Evolutionary conservation across 1,139 yeast genomes (phyloP).

Genomic region (Diutina siamensis): DNA sequence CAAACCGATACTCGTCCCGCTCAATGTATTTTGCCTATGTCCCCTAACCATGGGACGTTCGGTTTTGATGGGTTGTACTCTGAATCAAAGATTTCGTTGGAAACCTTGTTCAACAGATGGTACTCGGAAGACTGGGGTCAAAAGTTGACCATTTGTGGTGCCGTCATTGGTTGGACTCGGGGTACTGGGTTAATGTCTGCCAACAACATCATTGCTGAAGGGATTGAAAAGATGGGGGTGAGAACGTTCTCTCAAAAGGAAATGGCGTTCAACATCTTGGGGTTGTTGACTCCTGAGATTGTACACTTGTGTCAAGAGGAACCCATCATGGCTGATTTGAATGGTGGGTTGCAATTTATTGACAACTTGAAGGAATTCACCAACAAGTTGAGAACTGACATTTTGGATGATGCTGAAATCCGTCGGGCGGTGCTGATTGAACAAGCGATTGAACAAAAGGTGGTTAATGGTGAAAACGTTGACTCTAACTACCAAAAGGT

Average conservation of each 20-base stretch:
- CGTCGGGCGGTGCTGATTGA: constrained; percentile 94
- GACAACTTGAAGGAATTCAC: constrained; percentile 88
- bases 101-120: constrained; percentile 98
- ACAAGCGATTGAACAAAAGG: constrained; percentile 85
- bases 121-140: constrained; percentile 93
- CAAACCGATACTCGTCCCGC: constrained; percentile 94
- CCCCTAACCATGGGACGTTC: constrained; percentile 98
- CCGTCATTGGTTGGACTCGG: constrained; percentile 98
- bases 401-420: constrained; percentile 77
- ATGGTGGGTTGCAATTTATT: constrained; percentile 94
- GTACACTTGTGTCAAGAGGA: constrained; percentile 81
- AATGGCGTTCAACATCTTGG: constrained; percentile 97
- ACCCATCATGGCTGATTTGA: constrained; percentile 95
- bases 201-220: constrained; percentile 95
- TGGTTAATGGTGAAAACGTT: constrained; percentile 80
- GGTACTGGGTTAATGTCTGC: constrained; percentile 98
- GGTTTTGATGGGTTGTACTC: constrained; percentile 98
- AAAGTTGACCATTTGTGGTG: constrained; percentile 94
- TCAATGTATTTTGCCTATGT: constrained; percentile 88
- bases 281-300: constrained; percentile 81
- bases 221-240: constrained; percentile 89
- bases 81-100: constrained; percentile 89
- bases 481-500: constrained; percentile 78
- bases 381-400: constrained; percentile 66
- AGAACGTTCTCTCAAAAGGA: constrained; percentile 97